Conservation (phyloP, 257 asterid species). For the Primulina eburnea region DNA sequence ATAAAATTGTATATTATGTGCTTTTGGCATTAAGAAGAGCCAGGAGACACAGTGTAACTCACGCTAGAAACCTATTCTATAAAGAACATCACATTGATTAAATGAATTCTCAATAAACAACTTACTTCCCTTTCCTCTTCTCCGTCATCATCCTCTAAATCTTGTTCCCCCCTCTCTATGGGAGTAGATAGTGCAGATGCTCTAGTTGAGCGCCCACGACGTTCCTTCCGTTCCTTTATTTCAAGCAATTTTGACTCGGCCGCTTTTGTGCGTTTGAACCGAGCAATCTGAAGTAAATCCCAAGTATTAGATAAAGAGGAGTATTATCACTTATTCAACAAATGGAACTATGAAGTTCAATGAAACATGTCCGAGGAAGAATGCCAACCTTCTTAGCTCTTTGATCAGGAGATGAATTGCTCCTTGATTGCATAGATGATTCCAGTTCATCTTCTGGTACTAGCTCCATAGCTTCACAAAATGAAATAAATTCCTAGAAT, state of each 20-base stretch:
- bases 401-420: conserved; percentile 49
- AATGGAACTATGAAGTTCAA: conserved; percentile 3
- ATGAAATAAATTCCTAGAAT: conserved; percentile 70
- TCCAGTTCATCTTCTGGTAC: conserved; percentile 77
- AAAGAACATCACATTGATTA: not conserved
- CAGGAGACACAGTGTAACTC: not conserved
- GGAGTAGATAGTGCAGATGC: conserved; percentile 91
- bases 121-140: conserved; percentile 98
- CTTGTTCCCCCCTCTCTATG: conserved; percentile 69
- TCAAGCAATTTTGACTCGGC: conserved; percentile 81
- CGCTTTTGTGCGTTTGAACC: conserved; percentile 81
- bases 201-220: conserved; percentile 93
- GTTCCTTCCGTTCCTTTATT: conserved; percentile 84
- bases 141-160: conserved; percentile 81
- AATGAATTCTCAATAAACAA: conserved; percentile 17
- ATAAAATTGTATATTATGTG: too few relatives aligned
- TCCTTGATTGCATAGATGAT: conserved; percentile 38
- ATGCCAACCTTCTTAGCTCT: conserved; percentile 79
- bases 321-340: not conserved
- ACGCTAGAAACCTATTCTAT: not conserved
- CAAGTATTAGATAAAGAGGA: conserved; percentile 12
- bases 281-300: conserved; percentile 58
- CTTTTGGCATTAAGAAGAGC: too few relatives aligned
- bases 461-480: conserved; percentile 94
- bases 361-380: not conserved